Evolutionary conservation across 2,329 filamentous ascomycete species (phyloP).

Genomic region (Arthrobotrys pseudoclavata): DNA sequence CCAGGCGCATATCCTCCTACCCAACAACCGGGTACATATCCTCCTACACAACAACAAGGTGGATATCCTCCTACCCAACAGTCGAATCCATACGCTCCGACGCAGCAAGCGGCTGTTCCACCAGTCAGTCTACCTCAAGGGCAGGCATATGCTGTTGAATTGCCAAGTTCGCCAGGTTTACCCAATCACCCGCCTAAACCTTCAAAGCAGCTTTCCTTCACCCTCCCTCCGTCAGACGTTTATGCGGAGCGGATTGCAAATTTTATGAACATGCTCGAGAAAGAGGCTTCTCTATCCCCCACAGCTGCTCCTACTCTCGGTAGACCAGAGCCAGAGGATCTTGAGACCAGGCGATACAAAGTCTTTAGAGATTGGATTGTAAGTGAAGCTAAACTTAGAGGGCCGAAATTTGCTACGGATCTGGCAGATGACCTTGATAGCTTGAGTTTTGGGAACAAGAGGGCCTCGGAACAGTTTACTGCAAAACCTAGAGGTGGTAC

Average conservation of each 20-base stretch:
- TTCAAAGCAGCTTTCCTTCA: conserved; percentile 55
- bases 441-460: conserved; percentile 54
- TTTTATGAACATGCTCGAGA: conserved; percentile 59
- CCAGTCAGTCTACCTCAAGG: conserved; percentile 22
- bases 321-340: conserved; percentile 46
- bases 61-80: conserved; percentile 29
- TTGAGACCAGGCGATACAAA: conserved; percentile 50
- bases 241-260: conserved; percentile 56
- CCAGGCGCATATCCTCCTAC: neutral
- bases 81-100: conserved; percentile 12
- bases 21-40: neutral
- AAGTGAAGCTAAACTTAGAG: conserved; percentile 51
- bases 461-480: conserved; percentile 45
- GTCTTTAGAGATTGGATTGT: conserved; percentile 58
- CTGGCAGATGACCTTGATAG: conserved; percentile 53
- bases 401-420: conserved; percentile 54
- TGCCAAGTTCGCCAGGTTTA: conserved; percentile 48
- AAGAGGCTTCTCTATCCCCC: conserved; percentile 48
- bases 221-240: conserved; percentile 52
- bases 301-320: conserved; percentile 43
- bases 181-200: conserved; percentile 54
- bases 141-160: conserved; percentile 52
- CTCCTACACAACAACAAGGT: neutral
- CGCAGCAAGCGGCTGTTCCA: conserved; percentile 24
- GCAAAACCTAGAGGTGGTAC: conserved; percentile 42